These are phyloP conservation scores for Pneumocystis wakefieldiae DNA, from an alignment of 1,139 yeast genomes.

Conservation along the genomic window DNA sequence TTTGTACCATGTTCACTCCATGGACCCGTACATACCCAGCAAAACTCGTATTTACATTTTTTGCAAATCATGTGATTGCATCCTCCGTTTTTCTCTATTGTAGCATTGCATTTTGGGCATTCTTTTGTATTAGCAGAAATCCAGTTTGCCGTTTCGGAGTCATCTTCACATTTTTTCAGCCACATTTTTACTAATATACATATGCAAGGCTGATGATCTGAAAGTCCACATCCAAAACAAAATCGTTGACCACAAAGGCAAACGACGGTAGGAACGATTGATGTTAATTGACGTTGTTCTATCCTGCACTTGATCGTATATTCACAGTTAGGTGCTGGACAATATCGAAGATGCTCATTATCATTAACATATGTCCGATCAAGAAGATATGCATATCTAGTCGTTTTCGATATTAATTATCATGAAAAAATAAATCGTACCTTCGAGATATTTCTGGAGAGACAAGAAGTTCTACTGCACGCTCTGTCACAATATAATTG, in stretches of 20 bases:
- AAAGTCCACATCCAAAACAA: constrained; percentile 58
- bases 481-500: constrained; percentile 21
- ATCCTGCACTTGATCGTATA: constrained; percentile 37
- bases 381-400: constrained; percentile 18
- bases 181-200: constrained; percentile 57
- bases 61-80: constrained; percentile 72
- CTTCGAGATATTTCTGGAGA: constrained; percentile 10
- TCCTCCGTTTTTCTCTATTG: constrained; percentile 36
- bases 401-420: constrained; percentile 1
- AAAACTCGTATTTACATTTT: constrained; percentile 63
- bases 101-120: constrained; percentile 39
- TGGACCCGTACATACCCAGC: constrained; percentile 78
- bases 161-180: constrained; percentile 71
- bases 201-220: constrained; percentile 68
- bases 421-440: neutral
- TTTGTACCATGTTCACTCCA: constrained; percentile 63
- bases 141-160: constrained; percentile 83
- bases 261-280: constrained; percentile 45
- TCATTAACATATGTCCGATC: constrained; percentile 38
- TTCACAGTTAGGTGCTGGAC: constrained; percentile 79
- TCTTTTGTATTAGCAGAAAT: constrained; percentile 72
- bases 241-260: constrained; percentile 59
- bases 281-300: constrained; percentile 27
- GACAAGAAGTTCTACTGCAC: constrained; percentile 28
- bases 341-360: constrained; percentile 46